Evolutionary conservation across 805 yeast species (phyloP).

Genomic region (Jamesozyma gamospora): DNA sequence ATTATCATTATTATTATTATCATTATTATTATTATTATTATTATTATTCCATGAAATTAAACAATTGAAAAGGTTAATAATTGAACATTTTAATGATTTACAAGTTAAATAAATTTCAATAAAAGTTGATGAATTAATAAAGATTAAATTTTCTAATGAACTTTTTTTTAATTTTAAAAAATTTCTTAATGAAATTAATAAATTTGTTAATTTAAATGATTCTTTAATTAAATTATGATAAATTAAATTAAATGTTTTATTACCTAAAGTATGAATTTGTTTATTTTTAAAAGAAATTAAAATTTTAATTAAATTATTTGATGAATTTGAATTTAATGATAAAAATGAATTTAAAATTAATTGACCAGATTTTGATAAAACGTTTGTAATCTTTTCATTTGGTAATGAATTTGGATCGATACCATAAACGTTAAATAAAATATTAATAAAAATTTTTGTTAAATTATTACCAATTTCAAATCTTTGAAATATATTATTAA

Average conservation of each 20-base stretch:
- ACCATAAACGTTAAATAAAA: conserved; percentile 47
- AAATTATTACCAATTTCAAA: conserved; percentile 49
- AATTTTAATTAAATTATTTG: conserved; percentile 14
- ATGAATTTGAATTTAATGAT: conserved; percentile 37
- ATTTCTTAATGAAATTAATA: conserved; percentile 49
- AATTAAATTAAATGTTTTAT: conserved; percentile 11
- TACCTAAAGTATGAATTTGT: conserved; percentile 29
- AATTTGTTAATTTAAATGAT: conserved; percentile 46
- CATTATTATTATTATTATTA: too few species aligned
- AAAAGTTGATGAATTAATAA: conserved; percentile 43
- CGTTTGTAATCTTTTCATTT: conserved; percentile 36
- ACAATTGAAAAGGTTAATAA: conserved; percentile 48
- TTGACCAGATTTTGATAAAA: conserved; percentile 42
- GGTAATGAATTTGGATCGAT: conserved; percentile 35
- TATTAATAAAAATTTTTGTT: conserved; percentile 43
- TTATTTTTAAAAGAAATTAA: conserved; percentile 10
- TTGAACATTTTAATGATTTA: conserved; percentile 38
- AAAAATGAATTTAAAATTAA: conserved; percentile 49
- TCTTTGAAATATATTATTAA: conserved; percentile 44
- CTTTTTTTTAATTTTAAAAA: conserved; percentile 44
- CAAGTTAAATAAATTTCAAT: conserved; percentile 42
- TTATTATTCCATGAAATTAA: conserved; percentile 48
- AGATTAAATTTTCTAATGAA: conserved; percentile 53
- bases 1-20: too few species aligned
- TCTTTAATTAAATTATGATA: conserved; percentile 35